Base-by-base conservation (phyloP, 2,329 filamentous ascomycete genomes). In the Neofusicoccum umdonicola region DNA sequence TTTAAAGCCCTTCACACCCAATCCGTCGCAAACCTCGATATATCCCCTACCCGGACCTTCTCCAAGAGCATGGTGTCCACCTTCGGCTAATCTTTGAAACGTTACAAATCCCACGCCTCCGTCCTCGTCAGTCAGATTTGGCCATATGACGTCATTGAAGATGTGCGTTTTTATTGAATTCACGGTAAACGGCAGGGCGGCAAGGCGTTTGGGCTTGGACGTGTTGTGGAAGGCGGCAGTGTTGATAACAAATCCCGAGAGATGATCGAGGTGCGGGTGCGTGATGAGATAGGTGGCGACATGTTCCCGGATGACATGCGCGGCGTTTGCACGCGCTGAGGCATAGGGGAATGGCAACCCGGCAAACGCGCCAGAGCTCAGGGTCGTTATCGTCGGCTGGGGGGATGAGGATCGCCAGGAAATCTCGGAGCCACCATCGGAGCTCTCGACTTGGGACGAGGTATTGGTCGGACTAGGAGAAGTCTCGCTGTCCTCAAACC, bases 71-170 rank as follows among this genome's bases (percentile, higher is more conserved):
- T 90, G 88, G 66, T 94, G 95, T 3, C 94, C 94, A 11, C 93
- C 94, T 74, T 97, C 93, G 4, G 92, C 89, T 9, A 99, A 82
- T 15, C 95, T 87, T 75, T 93, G 89, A 71, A 96, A 98, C 0
- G 92, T 97, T 39, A 99, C 88, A 34, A 99, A 84, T 0, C 95
- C 95, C 3, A 93, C 93, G 27, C 95, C 95, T 39, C 93, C 93
- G 75, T 97, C 95, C 78, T 99, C 95, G 72, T 99, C 94, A 0
- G 92, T 96, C 44, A 99, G 80, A 70, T 99, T 99, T 0, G 95
- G 95, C 95, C 95, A 99, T 62, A 98, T 96, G 65, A 97, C 82
- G 72, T 97, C 96, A 78, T 99, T 99, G 82, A 99, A 99, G 66
- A 99, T 92, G 77, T 99, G 93, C 0, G 84, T 88, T 76, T 97